Evolutionary conservation across 2,329 filamentous ascomycete genomes (phyloP).

Genomic region (Colletotrichum endophyticum): DNA sequence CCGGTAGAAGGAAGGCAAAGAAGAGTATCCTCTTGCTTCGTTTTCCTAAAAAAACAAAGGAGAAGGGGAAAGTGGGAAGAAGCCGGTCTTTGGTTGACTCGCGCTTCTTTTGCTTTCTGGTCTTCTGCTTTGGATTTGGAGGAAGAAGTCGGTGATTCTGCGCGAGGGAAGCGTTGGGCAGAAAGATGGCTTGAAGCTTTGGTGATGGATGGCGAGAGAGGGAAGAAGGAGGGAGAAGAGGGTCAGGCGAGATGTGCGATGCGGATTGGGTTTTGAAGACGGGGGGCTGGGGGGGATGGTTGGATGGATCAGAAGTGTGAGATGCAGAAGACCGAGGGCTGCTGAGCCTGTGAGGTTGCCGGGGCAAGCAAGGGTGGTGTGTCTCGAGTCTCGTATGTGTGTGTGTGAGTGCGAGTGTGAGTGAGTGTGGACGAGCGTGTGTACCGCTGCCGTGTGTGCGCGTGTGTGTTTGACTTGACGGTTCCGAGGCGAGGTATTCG

Average conservation of each 20-base stretch:
- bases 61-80: constrained; percentile 42
- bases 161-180: background rate
- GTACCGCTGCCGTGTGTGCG: background rate
- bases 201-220: constrained; percentile 19
- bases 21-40: constrained; percentile 72
- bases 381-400: background rate
- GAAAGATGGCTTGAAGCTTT: constrained; percentile 17
- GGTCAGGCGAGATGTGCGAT: constrained; percentile 21
- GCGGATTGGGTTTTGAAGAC: constrained; percentile 27
- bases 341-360: constrained; percentile 14
- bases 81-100: constrained; percentile 23
- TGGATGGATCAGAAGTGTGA: constrained; percentile 11
- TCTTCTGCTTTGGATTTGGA: constrained; percentile 22
- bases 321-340: constrained; percentile 12
- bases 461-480: background rate
- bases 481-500: background rate
- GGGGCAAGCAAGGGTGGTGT: constrained; percentile 19
- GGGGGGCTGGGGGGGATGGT: constrained; percentile 21
- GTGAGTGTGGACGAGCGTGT: background rate
- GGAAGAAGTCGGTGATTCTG: background rate
- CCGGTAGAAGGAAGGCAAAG: constrained; percentile 68
- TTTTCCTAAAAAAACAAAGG: constrained; percentile 60
- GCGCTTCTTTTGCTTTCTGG: constrained; percentile 22
- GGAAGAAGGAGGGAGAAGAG: constrained; percentile 22
- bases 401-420: background rate